phyloP scores from a whole-genome alignment of 2,329 filamentous ascomycete species.

The Paraphoma sp. region DNA sequence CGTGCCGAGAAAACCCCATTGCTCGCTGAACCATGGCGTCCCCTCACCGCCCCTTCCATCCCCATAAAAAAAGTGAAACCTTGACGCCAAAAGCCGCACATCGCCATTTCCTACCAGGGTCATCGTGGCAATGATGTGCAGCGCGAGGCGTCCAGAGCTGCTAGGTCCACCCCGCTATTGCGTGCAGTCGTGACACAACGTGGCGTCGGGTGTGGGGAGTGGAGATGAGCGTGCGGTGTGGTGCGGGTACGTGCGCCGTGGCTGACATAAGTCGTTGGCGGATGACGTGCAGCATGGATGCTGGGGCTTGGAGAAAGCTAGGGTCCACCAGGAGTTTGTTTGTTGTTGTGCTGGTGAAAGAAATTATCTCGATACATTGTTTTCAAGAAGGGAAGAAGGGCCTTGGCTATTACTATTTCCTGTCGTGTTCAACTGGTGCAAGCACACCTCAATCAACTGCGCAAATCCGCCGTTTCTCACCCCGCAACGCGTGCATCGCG shows the following conservation, averaged over 20 bases:
- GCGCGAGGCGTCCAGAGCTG: neutral
- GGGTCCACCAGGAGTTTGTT: neutral
- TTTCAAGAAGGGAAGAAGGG: neutral
- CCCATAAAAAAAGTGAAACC: neutral
- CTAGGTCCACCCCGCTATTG: slow-evolving; percentile 20
- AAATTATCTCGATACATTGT: neutral
- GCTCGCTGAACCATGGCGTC: neutral
- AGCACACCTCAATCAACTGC: neutral
- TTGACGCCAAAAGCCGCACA: slow-evolving; percentile 4
- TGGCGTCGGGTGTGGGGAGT: slow-evolving; percentile 1
- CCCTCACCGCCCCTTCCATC: neutral
- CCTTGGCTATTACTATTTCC: neutral
- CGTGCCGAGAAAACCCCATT: neutral
- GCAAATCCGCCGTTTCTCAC: neutral
- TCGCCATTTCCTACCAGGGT: neutral
- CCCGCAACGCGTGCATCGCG: slow-evolving; percentile 13
- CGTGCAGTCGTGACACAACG: slow-evolving; percentile 22
- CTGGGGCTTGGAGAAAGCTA: slow-evolving; percentile 8
- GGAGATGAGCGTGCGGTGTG: neutral
- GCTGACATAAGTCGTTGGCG: slow-evolving; percentile 1
- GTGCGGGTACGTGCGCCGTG: neutral
- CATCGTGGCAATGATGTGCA: neutral
- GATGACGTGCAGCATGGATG: slow-evolving; percentile 20
- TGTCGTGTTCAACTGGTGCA: neutral
- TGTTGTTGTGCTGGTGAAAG: neutral